Evolutionary conservation across 305 asterid species (phyloP), one percentile per base, ranked within the genome.

Genomic region (Solanum chacoense): DNA sequence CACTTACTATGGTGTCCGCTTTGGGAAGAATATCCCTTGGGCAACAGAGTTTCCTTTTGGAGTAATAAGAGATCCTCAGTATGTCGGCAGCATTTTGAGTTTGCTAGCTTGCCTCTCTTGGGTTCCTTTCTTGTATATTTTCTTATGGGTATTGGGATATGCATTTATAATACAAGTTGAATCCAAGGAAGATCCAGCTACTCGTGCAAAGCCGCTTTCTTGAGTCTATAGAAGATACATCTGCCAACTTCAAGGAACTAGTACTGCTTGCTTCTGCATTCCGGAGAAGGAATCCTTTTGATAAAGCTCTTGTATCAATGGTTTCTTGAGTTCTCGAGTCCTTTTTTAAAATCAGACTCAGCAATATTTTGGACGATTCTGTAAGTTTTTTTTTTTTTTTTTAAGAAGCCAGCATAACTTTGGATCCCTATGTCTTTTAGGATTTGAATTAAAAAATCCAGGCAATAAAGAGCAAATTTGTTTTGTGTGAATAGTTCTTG

Each of bases 1-100:
- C 73, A 95, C 98, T 9, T 97, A 96, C 90, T 97, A 97, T 86
- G 99, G 99, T 2, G 95, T 97, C 37, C 96, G 99, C 24, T 97
- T 97, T 40, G 98, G 98, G 29, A 97, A 94, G 95, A 90, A 72
- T 87, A 90, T 97, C 77, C 98, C 98, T 3, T 96, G 98, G 99
- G 98, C 92, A 87, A 96, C 95, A 1, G 92, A 91, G 77, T 97
- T 96, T 80, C 99, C 98, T 2, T 96, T 97, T 22, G 99, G 99
- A 88, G 95, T 94, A 35, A 93, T 97, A 63, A 91, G 77, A 4
- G 99, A 97, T 93, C 99, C 99, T 87, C 99, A 97, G 91, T 97
- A 97, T 28, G 95, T 95, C 1, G 98, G 99, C 78, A 94, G 98
- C 93, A 90, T 97, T 86, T 11, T 91, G 94, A 95, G 99, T 92